Base-by-base conservation (phyloP, 2,329 filamentous ascomycete species). In the Paracorniculantispora psalliotae region DNA sequence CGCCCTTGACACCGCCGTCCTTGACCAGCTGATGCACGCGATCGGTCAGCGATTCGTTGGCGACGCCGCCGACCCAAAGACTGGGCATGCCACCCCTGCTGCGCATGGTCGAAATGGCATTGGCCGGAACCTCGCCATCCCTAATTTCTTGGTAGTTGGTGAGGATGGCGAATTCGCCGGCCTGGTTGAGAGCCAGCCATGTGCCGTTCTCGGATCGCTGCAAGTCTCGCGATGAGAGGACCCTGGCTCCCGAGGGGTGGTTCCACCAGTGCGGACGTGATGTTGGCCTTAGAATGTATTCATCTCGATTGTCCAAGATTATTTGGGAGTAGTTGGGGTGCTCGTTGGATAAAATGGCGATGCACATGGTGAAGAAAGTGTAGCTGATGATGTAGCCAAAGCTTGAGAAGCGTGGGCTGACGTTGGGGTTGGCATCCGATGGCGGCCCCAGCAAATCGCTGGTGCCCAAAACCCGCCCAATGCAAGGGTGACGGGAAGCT, bases 261-360 rank as follows among this genome's bases (percentile, higher is more conserved):
- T 71, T 78, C 84, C 84, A 88, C 84, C 84, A 88, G 69, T 86
- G 80, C 7, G 84, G 84, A 60, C 81, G 77, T 55, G 81, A 85
- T 2, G 85, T 88, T 4, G 85, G 85, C 28, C 85, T 79, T 15
- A 86, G 77, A 63, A 88, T 83, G 73, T 82, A 88, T 70, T 88
- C 89, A 76, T 93, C 90, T 66, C 90, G 83, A 71, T 93, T 93
- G 74, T 92, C 85, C 69, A 92, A 78, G 61, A 90, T 75, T 66
- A 93, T 88, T 61, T 92, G 79, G 26, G 87, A 81, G 73, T 92
- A 92, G 64, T 82, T 78, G 10, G 90, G 89, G 69, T 92, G 89
- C 48, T 87, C 81, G 19, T 89, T 92, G 26, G 89, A 90, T 60
- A 91, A 77, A 48, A 92, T 77, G 51, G 85, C 86, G 74, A 92